Percentiles rank a stretch among this genome's conserved stretches.
These are phyloP conservation scores for sweet orange (Citrus sinensis) DNA, from an alignment of 345 rosid species.

Conservation along the genomic window DVS_A1.0 CM039168.1:4079001-4079500, in stretches of 20 bases:
- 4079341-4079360: conserved; percentile 36
- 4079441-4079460: conserved; percentile 33
- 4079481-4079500: conserved; percentile 30
- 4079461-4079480: conserved; percentile 30
- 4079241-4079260: background rate
- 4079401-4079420: conserved; percentile 31
- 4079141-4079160: background rate
- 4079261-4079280: conserved; percentile 27
- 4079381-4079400: conserved; percentile 41
- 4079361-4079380: conserved; percentile 17
- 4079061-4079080: background rate
- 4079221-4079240: background rate
- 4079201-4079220: background rate
- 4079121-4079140: background rate
- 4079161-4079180: background rate
- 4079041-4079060: background rate
- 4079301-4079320: conserved; percentile 36
- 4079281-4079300: conserved; percentile 28
- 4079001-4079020: too few species aligned
- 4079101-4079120: background rate
- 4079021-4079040: too few species aligned
- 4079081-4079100: background rate
- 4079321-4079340: conserved; percentile 22
- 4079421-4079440: conserved; percentile 28
- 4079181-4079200: background rate